These are phyloP conservation scores for Solanum piurae DNA, from an alignment of 257 asterid genomes.

Conservation along the genomic window DNA sequence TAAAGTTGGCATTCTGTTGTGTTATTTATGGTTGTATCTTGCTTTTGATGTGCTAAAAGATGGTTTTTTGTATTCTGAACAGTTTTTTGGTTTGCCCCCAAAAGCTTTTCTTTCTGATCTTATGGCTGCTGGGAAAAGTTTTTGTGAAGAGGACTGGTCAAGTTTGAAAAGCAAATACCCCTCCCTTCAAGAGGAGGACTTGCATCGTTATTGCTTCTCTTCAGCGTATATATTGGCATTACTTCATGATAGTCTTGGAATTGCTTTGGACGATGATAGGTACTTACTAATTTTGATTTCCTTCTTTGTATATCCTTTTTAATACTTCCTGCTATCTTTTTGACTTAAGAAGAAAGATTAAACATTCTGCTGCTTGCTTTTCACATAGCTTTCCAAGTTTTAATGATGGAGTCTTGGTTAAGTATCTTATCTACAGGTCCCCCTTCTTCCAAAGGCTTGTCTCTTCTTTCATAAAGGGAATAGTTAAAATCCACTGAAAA, in stretches of 20 bases:
- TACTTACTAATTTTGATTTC: conserved; percentile 1
- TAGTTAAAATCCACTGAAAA: background rate
- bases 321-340: background rate
- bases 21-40: background rate
- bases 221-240: conserved; percentile 90
- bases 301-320: background rate
- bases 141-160: conserved; percentile 83
- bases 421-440: background rate
- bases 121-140: conserved; percentile 69
- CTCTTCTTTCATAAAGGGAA: background rate
- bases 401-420: background rate
- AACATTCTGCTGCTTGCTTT: background rate
- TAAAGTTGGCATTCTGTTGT: background rate
- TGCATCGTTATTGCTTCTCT: conserved; percentile 83
- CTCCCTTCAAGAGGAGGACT: conserved; percentile 59
- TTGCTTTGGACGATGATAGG: conserved; percentile 77
- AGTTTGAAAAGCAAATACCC: conserved; percentile 48
- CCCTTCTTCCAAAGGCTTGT: background rate
- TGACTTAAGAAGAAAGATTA: background rate
- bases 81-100: conserved; percentile 79
- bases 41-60: background rate
- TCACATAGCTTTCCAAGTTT: background rate
- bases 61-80: background rate
- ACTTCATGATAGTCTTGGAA: conserved; percentile 95
- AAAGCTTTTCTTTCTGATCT: conserved; percentile 67